These are phyloP conservation scores for Xylaria sp. DNA, from an alignment of 2,329 filamentous ascomycete species.

Conservation along the genomic window DNA sequence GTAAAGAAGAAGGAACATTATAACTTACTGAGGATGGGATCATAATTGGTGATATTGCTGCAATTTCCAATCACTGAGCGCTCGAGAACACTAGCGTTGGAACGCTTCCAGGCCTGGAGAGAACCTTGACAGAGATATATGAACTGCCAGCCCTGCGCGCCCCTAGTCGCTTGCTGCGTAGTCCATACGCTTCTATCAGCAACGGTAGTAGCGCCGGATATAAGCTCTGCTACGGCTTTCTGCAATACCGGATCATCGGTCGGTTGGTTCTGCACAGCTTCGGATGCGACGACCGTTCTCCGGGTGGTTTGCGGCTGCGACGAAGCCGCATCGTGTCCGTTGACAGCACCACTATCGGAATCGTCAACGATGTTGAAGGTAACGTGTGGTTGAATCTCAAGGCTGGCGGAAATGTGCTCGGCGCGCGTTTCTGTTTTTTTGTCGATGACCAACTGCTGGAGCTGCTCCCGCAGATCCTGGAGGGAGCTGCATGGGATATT, in stretches of 20 bases:
- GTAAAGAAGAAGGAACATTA: background rate
- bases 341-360: slow-evolving; percentile 33
- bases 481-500: slow-evolving; percentile 35
- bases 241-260: slow-evolving; percentile 45
- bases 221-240: slow-evolving; percentile 44
- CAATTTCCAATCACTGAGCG: slow-evolving; percentile 45
- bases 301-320: slow-evolving; percentile 29
- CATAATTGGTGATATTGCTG: slow-evolving; percentile 42
- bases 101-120: slow-evolving; percentile 45
- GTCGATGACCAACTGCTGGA: slow-evolving; percentile 38
- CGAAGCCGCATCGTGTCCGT: slow-evolving; percentile 27
- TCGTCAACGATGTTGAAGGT: slow-evolving; percentile 40
- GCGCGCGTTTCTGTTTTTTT: slow-evolving; percentile 45
- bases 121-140: slow-evolving; percentile 51
- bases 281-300: slow-evolving; percentile 38
- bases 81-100: slow-evolving; percentile 38
- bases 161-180: slow-evolving; percentile 40
- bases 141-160: slow-evolving; percentile 48
- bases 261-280: slow-evolving; percentile 46
- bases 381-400: slow-evolving; percentile 43
- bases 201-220: slow-evolving; percentile 39
- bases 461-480: slow-evolving; percentile 43
- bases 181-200: slow-evolving; percentile 48
- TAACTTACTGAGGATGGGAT: slow-evolving; percentile 41
- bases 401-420: slow-evolving; percentile 43